Base-by-base conservation (phyloP, 805 yeast genomes). In the Scheffersomyces ergatensis region DNA sequence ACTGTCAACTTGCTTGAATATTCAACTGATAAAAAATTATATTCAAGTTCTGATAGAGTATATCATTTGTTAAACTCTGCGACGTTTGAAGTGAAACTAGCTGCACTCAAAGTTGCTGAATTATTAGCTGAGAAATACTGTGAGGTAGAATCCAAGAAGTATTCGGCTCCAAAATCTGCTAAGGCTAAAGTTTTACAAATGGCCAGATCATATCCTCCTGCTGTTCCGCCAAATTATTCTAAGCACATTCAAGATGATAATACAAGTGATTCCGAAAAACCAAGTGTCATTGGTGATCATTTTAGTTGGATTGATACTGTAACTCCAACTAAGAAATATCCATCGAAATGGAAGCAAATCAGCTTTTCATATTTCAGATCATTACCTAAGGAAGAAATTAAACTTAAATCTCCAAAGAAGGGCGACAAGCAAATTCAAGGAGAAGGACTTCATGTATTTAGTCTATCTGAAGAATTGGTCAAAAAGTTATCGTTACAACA, bases 11-110 rank as follows among this genome's bases (percentile, higher is more conserved):
- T 90, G 24, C 63, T 90, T 34, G 85, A 83, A 31, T 79, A 85
- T 50, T 83, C 93, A 39, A 70, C 80, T 21, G 82, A 83, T 51
- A 72, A 87, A 45, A 74, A 76, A 37, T 70, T 86, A 18, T 89
- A 86, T 57, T 67, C 81, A n/a, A 81, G 89, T 16, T 63, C 77
- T 15, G 83, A 82, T 37, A 68, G 82, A 27, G 70, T 89, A 40
- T 78, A 72, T 43, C 66, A 69, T 33, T 62, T 89, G 46, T 55
- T 88, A 34, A 75, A 75, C 40, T 72, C 83, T 13, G 80, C 82
- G 13, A 77, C 84, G 7, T 61, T 84, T 23, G 71, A 72, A 17
- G 76, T 89, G 7, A 72, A 82, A 39, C 61, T 82, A 16, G 67
- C 75, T 2, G 82, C 89, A 0, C 62, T 88, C 51, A 79, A 77